These are phyloP conservation scores for Discostella stelligeroides DNA, from an alignment of 108 stramenopile species.

Conservation along the genomic window DNA sequence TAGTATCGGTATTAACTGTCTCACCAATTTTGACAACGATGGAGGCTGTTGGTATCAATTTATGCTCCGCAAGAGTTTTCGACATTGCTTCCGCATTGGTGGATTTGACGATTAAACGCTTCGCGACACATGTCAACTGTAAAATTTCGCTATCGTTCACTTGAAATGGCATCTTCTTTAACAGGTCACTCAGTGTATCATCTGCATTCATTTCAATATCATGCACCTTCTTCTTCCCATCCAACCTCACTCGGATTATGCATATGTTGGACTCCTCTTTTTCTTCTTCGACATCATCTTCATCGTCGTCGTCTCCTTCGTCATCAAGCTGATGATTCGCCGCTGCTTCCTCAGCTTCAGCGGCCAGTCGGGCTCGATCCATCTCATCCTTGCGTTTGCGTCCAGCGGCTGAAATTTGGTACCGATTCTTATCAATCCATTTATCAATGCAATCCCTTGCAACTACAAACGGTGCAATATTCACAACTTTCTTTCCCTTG, in stretches of 20 bases:
- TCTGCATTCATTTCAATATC: slow-evolving; percentile 57
- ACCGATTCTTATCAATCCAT: slow-evolving; percentile 78
- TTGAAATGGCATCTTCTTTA: slow-evolving; percentile 51
- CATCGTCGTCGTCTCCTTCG: slow-evolving; percentile 47
- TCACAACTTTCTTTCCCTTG: slow-evolving; percentile 71
- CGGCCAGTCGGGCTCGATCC: slow-evolving; percentile 50
- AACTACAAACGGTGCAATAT: slow-evolving; percentile 73
- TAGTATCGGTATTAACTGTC: slow-evolving; percentile 15
- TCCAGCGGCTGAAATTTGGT: slow-evolving; percentile 68
- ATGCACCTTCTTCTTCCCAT: slow-evolving; percentile 76
- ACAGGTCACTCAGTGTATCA: slow-evolving; percentile 54
- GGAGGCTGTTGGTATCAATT: slow-evolving; percentile 63
- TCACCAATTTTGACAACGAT: slow-evolving; percentile 69
- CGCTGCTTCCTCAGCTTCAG: slow-evolving; percentile 42
- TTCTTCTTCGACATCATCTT: slow-evolving; percentile 41
- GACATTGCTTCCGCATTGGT: slow-evolving; percentile 59
- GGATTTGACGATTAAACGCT: slow-evolving; percentile 71
- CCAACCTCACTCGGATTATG: slow-evolving; percentile 56
- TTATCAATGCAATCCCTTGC: slow-evolving; percentile 82
- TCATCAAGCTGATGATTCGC: slow-evolving; percentile 43
- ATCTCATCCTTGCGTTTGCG: slow-evolving; percentile 72
- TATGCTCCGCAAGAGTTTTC: slow-evolving; percentile 58
- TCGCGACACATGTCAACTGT: slow-evolving; percentile 82
- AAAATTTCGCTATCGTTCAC: slow-evolving; percentile 54
- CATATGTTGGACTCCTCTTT: slow-evolving; percentile 47